These are phyloP conservation scores for Talaromyces wortmannii DNA, from an alignment of 495 filamentous ascomycete genomes.

Conservation along the genomic window DNA sequence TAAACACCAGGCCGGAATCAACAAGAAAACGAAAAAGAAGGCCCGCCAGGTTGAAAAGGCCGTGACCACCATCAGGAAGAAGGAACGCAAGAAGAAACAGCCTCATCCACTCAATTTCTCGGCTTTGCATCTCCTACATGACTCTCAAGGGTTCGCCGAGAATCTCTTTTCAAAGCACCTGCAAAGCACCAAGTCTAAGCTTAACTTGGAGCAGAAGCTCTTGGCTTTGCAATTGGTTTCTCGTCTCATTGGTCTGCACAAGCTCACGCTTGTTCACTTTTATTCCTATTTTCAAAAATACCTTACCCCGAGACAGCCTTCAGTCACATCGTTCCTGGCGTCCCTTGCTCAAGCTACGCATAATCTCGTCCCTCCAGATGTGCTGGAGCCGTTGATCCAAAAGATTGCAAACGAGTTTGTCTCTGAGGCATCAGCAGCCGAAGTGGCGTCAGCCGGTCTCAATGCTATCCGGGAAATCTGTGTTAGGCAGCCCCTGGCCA, in stretches of 20 bases:
- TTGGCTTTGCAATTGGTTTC: slow-evolving; percentile 83
- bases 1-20: slow-evolving; percentile 79
- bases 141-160: slow-evolving; percentile 94
- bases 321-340: slow-evolving; percentile 90
- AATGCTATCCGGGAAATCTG: slow-evolving; percentile 95
- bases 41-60: slow-evolving; percentile 72
- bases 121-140: slow-evolving; percentile 91
- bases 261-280: slow-evolving; percentile 76
- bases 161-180: slow-evolving; percentile 84
- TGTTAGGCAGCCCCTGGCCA: slow-evolving; percentile 83
- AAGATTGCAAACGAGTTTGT: slow-evolving; percentile 99
- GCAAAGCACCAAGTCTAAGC: slow-evolving; percentile 75
- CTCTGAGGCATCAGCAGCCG: slow-evolving; percentile 82
- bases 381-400: slow-evolving; percentile 80
- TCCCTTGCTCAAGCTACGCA: slow-evolving; percentile 89
- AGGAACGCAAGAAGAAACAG: slow-evolving; percentile 80
- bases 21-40: slow-evolving; percentile 93
- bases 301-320: slow-evolving; percentile 80
- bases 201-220: slow-evolving; percentile 87
- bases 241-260: slow-evolving; percentile 86
- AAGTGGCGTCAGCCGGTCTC: slow-evolving; percentile 87
- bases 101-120: slow-evolving; percentile 92
- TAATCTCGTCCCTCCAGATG: slow-evolving; percentile 86
- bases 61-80: slow-evolving; percentile 65
- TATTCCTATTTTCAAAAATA: slow-evolving; percentile 85